Base-by-base conservation (phyloP, 164 flowering plant genomes). In the Houttuynia cordata region DNA sequence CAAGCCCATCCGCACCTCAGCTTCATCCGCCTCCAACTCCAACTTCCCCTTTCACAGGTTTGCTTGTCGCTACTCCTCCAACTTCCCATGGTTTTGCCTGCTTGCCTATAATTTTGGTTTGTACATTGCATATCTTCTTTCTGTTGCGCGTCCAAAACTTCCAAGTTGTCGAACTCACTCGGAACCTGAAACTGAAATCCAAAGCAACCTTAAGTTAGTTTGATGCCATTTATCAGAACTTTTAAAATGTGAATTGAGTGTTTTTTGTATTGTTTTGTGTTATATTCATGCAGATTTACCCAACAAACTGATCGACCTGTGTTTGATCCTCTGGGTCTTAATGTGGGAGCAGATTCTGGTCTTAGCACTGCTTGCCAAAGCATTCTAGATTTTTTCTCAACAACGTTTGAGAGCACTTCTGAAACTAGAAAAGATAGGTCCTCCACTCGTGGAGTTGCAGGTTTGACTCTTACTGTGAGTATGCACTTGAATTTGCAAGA, bases 281-380 rank as follows among this genome's bases (percentile, higher is more conserved):
- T 66, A 42, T 19, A 6, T 12, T 23, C 55, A 70, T 70, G 40
- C 85, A 85, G 98, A 67, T 61, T 18, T 58, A 19, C 50, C 39
- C 62, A 65, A 34, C 57, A 51, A 25, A 65, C 39, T 54, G 79
- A 80, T 59, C 74, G 61, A 42, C 51, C 85, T 23, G 78, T 51
- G 64, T 90, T 94, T 81, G 97, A 93, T 75, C 99, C 99, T 39
- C 69, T 93, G 81, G 83, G 89, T 51, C 76, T 93, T 69, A 66
- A 78, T 70, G 66, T 81, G 59, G 83, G 80, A 65, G 57, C 68
- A 45, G 60, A 70, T 50, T 75, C 75, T 22, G 70, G 71, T 56
- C 61, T 81, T 30, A 67, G 37, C 70, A 53, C 75, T 58, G 71
- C 78, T 17, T 86, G 86, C 89, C 83, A 79, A 59, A 68, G 70